phyloP scores from a whole-genome alignment of 768 basidiomycete species.

The Lentinula detonsa region DNA sequence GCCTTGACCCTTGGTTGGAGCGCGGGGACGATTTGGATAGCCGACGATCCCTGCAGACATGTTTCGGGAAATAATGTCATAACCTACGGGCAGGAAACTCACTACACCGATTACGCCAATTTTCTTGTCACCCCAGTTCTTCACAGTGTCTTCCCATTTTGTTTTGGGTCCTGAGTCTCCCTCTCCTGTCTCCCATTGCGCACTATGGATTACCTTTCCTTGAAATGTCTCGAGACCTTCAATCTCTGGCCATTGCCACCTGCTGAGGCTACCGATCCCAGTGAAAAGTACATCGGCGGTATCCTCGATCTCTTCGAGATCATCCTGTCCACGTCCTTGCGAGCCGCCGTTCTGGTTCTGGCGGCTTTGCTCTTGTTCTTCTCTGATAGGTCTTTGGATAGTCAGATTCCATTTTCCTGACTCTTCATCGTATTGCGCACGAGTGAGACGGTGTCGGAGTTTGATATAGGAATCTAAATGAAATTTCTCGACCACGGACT shows the following conservation, averaged over 20 bases:
- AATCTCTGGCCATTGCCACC: constrained; percentile 68
- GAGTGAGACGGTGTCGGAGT: constrained; percentile 46
- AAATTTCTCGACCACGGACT: constrained; percentile 51
- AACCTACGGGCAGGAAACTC: constrained; percentile 13
- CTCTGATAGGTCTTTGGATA: constrained; percentile 27
- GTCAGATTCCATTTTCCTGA: constrained; percentile 52
- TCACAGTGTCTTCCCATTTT: constrained; percentile 37
- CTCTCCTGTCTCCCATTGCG: constrained; percentile 44
- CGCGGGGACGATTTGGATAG: constrained; percentile 53
- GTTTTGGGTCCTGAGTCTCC: constrained; percentile 17
- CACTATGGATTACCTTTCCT: constrained; percentile 59
- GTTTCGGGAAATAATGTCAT: neutral
- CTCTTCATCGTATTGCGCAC: constrained; percentile 43
- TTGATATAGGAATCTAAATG: constrained; percentile 47
- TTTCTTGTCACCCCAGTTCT: constrained; percentile 44
- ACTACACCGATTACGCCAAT: constrained; percentile 61
- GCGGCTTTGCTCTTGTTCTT: constrained; percentile 13
- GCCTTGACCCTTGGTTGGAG: constrained; percentile 46
- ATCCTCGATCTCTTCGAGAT: constrained; percentile 44
- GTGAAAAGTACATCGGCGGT: constrained; percentile 52
- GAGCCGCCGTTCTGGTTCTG: neutral
- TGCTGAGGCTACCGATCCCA: constrained; percentile 44
- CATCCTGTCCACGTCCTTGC: constrained; percentile 11
- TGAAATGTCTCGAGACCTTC: constrained; percentile 48
- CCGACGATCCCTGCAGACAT: constrained; percentile 50